Evolutionary conservation across 73 alveolate genomes (phyloP).

Genomic region (Tetrahymena borealis): DNA sequence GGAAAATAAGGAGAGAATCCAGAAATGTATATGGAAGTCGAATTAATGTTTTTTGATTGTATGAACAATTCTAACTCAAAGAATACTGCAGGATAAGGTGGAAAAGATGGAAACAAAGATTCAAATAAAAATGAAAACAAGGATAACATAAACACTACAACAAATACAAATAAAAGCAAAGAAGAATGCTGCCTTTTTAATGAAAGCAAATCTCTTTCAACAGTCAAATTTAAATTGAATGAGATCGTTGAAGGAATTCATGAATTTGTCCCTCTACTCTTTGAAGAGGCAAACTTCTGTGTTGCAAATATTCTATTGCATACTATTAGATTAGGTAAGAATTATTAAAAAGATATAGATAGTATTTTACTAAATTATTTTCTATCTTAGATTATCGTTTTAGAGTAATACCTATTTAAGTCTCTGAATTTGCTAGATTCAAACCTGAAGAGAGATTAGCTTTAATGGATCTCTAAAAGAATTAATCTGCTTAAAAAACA

Average conservation of each 20-base stretch:
- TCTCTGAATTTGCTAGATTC: conserved; percentile 33
- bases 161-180: conserved; percentile 22
- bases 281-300: conserved; percentile 38
- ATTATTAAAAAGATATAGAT: neutral
- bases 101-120: neutral
- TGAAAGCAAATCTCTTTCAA: conserved; percentile 30
- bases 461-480: conserved; percentile 9
- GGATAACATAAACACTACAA: neutral
- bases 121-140: neutral
- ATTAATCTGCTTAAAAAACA: conserved; percentile 1
- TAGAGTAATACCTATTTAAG: conserved; percentile 29
- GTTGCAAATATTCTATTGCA: conserved; percentile 30
- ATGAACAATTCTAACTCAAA: neutral
- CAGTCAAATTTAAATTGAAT: conserved; percentile 16
- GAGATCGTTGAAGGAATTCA: conserved; percentile 18
- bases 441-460: conserved; percentile 29
- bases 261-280: conserved; percentile 32
- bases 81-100: neutral
- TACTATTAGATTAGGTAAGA: conserved; percentile 7
- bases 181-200: conserved; percentile 34
- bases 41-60: conserved; percentile 42
- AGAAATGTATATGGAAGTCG: conserved; percentile 22
- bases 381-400: conserved; percentile 16
- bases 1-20: conserved; percentile 35
- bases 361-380: neutral